Percentiles rank a stretch among this genome's conserved stretches.
phyloP scores from a whole-genome alignment of 257 asterid species.

The Fraxinus pennsylvanica region DNA sequence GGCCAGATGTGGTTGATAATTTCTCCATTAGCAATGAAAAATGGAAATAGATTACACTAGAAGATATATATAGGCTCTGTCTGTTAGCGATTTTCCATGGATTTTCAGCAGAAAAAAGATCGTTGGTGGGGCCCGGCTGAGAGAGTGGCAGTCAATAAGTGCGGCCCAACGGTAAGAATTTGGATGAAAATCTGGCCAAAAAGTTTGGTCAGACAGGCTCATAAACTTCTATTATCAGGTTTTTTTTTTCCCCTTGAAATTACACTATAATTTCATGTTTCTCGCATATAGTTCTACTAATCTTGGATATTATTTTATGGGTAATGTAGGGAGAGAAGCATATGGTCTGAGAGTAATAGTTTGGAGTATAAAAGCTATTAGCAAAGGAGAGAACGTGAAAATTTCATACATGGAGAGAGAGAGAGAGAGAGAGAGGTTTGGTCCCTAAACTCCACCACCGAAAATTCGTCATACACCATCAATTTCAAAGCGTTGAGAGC shows the following conservation, averaged over 20 bases:
- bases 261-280: neutral
- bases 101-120: no score
- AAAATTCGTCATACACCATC: no score
- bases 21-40: conserved; percentile 29
- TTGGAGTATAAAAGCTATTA: conserved; percentile 61
- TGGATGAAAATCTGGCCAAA: no score
- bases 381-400: conserved; percentile 64
- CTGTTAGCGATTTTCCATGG: no score
- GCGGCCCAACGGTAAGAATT: no score
- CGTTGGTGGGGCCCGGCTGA: no score
- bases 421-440: no score
- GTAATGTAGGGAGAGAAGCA: conserved; percentile 41
- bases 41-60: neutral
- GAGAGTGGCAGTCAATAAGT: no score
- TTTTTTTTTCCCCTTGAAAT: neutral
- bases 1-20: conserved; percentile 30
- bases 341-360: conserved; percentile 62
- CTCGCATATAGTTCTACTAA: neutral
- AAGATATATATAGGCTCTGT: conserved; percentile 8
- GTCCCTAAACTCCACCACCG: no score
- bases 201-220: no score
- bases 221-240: no score
- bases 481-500: no score
- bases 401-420: conserved; percentile 55
- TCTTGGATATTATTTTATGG: conserved; percentile 19